Evolutionary conservation across 2,329 filamentous ascomycete species (phyloP), one percentile per base, ranked within the genome.

Genomic region (Penicillium crustosum): DNA sequence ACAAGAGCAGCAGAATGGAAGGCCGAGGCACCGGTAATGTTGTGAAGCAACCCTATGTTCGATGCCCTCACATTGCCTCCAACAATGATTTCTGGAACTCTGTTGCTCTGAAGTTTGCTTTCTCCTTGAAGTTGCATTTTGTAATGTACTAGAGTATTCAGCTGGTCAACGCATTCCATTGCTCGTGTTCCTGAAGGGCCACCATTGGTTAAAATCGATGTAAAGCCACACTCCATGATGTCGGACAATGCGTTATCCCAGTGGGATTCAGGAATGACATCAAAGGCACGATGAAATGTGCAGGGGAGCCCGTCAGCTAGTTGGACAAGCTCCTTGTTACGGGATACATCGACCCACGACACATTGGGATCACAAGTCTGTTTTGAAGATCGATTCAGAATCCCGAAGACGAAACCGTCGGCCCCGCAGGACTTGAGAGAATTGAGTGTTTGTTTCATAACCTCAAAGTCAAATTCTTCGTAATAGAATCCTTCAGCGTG

Each of bases 211-310:
- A 85, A 69, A 12, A 85, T 73, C 1, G 72, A 64, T 9, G 53
- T 56, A 64, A 83, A 84, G 1, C 81, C 81, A 53, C 77, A 76
- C 1, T 49, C 56, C 0, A 77, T 66, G n/a, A 82, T 68, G 19
- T 70, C 69, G 9, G 75, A 67, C 10, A 78, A 63, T 0, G 66
- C 59, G 1, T 17, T 19, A n/a, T 62, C 51, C 67, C 67, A 69
- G 2, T 56, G 6, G 1, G 49, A 31, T 15, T 68, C 63, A 0
- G 66, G 61, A 13, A 78, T 73, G 42, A 73, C 62, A 63, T 84
- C 82, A 60, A 84, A 81, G 0, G 82, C 82, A 8, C 81, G 75
- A 64, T 84, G 82, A 52, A 85, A 85, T 3, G 82, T 84, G 64
- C 81, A 83, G 2, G 78, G 77, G 27, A 75, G 64, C 4, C 75